Conservation (phyloP, 306 rosid species). For the Trifolium repens region DNA sequence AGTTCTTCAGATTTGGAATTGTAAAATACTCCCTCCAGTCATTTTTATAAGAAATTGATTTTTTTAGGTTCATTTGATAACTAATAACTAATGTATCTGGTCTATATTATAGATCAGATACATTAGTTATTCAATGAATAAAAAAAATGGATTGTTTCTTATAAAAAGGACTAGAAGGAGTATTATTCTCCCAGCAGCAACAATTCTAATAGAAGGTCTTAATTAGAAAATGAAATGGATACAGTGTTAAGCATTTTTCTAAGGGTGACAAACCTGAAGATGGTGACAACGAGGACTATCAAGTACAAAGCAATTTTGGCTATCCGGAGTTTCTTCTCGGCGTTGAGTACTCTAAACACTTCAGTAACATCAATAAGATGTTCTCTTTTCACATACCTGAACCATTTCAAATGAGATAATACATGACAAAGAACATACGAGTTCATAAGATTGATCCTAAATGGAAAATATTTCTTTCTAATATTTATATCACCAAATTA, state of each 20-base stretch:
- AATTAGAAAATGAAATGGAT: conserved; percentile 46
- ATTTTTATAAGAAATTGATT: too few species aligned
- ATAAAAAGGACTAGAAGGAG: too few species aligned
- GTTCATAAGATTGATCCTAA: conserved; percentile 11
- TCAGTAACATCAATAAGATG: conserved; percentile 97
- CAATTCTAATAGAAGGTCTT: conserved; percentile 45
- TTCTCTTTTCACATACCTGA: conserved; percentile 74
- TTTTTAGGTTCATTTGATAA: too few species aligned
- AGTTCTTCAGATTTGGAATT: conserved; percentile 53
- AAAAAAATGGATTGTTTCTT: too few species aligned
- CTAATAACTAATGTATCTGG: too few species aligned
- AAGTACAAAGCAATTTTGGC: conserved; percentile 79
- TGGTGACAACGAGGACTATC: conserved; percentile 57
- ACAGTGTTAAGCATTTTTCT: conserved; percentile 15
- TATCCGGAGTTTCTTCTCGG: conserved; percentile 76
- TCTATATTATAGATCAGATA: too few species aligned
- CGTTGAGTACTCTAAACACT: conserved; percentile 74
- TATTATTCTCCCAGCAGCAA: conserved; percentile 43
- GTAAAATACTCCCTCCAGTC: conserved; percentile 20
- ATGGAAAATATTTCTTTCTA: conserved; percentile 18
- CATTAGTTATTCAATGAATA: too few species aligned
- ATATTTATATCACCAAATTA: conserved; percentile 8
- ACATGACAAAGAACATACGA: conserved; percentile 38
- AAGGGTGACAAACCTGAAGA: conserved; percentile 76
- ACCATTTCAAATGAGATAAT: conserved; percentile 39